Evolutionary conservation across 1,139 yeast genomes (phyloP), one percentile per base, ranked within the genome.

Genomic region (Candida frijolesensis): DNA sequence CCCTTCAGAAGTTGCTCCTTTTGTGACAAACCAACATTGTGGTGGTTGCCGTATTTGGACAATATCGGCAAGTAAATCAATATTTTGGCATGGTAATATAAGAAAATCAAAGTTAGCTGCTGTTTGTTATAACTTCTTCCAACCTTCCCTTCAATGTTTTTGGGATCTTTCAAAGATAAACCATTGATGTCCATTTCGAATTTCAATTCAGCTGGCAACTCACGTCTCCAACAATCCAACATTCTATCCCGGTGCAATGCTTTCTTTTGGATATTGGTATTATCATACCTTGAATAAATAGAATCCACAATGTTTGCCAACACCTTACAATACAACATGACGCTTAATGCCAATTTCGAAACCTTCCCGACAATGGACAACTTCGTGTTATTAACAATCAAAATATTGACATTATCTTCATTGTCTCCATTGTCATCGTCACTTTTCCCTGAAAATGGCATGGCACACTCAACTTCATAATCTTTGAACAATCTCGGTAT

Each of bases 401-500:
- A 78, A 50, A 82, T 76, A 56, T 79, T 82, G 44, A 79, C 83
- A 56, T 80, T 79, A 22, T 68, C 74, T 33, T 76, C 78, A 19
- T 37, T 34, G 4, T 74, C 71, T 45, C 74, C 64, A 25, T 72
- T 73, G 47, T 70, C 71, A 48, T 77, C 68, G 51, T 67, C 72
- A 45, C 59, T 78, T 54, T 83, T 84, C 48, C 86, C 83, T 27
- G 86, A 77, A 45, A 87, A 81, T 0, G 97, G 96, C 61, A 87
- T 69, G 0, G 94, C 92, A 72, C 96, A 89, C 65, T 89, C 96
- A 47, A 89, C 83, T 63, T 89, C 96, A 60, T 82, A 82, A 64
- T 89, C 96, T 60, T 87, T 86, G 40, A 90, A 67, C 47, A 89
- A 68, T 55, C 96, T 72, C 4, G 96, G 96, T 29, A 89, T 89